A percentile compares a stretch with the other conserved stretches of the same genome.
Evolutionary conservation across 768 basidiomycete genomes (phyloP).

Genomic region (Candolleomyces eurysporus): DNA sequence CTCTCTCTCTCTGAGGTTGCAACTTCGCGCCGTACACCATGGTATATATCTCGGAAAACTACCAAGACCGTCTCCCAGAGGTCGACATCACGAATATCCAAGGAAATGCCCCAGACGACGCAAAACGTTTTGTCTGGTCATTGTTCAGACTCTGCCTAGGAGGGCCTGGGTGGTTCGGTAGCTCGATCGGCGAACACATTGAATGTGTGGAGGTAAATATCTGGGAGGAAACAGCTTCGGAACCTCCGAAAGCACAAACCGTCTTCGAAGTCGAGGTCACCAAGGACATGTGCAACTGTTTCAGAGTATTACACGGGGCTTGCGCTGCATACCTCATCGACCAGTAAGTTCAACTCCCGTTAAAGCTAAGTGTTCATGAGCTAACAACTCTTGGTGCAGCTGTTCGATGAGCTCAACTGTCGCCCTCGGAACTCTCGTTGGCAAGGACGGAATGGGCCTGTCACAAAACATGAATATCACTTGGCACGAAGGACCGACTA

Average conservation of each 20-base stretch:
- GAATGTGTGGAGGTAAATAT: constrained; percentile 36
- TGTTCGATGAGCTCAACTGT: constrained; percentile 45
- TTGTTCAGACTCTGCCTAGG: constrained; percentile 38
- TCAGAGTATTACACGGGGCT: constrained; percentile 51
- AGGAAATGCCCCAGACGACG: constrained; percentile 39
- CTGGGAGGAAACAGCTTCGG: constrained; percentile 15
- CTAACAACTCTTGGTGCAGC: constrained; percentile 19
- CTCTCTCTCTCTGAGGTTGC: background rate
- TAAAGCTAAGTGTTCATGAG: no score
- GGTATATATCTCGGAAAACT: background rate
- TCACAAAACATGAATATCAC: constrained; percentile 52
- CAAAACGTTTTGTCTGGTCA: constrained; percentile 31
- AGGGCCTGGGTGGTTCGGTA: constrained; percentile 33
- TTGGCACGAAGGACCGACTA: constrained; percentile 39
- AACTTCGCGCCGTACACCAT: background rate
- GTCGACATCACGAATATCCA: constrained; percentile 30
- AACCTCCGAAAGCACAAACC: constrained; percentile 25
- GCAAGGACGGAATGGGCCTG: constrained; percentile 43
- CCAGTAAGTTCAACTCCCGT: constrained; percentile 32
- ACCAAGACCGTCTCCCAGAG: background rate
- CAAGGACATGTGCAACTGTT: constrained; percentile 52
- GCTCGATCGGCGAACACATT: constrained; percentile 36
- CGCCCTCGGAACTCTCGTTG: constrained; percentile 35
- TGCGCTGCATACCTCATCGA: constrained; percentile 58
- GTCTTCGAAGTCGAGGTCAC: constrained; percentile 39